phyloP scores from a whole-genome alignment of 257 asterid genomes.

The Solanum clarkiae region DNA sequence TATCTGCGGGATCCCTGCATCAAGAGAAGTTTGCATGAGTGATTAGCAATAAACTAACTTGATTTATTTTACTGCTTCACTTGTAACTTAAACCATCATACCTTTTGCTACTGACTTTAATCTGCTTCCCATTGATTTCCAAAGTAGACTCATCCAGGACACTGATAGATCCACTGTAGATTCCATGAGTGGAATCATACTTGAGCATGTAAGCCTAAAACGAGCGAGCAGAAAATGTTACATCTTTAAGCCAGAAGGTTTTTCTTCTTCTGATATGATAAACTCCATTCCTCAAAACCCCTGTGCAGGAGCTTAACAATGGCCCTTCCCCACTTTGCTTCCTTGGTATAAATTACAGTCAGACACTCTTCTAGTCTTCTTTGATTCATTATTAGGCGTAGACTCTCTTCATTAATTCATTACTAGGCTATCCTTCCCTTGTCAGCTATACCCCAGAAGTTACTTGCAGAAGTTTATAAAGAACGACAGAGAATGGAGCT shows the following conservation, averaged over 20 bases:
- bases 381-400: neutral
- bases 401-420: neutral
- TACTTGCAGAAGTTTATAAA: neutral
- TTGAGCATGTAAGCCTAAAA: slow-evolving; percentile 95
- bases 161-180: slow-evolving; percentile 53
- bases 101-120: slow-evolving; percentile 74
- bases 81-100: slow-evolving; percentile 3
- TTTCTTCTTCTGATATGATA: neutral
- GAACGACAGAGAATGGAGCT: neutral
- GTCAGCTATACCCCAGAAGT: neutral
- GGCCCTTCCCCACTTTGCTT: neutral
- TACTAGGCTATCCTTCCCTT: neutral
- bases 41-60: neutral
- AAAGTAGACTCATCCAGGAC: slow-evolving; percentile 74
- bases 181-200: slow-evolving; percentile 97
- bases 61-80: neutral
- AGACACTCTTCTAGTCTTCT: neutral
- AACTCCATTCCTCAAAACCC: neutral
- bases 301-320: neutral
- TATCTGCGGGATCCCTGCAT: slow-evolving; percentile 82
- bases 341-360: neutral
- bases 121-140: slow-evolving; percentile 87
- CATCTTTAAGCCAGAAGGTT: neutral
- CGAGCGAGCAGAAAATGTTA: slow-evolving; percentile 1
- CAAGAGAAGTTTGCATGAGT: slow-evolving; percentile 8